Conservation (phyloP, 1,284 basidiomycete species). For the Leccinum pallidistipes region DNA sequence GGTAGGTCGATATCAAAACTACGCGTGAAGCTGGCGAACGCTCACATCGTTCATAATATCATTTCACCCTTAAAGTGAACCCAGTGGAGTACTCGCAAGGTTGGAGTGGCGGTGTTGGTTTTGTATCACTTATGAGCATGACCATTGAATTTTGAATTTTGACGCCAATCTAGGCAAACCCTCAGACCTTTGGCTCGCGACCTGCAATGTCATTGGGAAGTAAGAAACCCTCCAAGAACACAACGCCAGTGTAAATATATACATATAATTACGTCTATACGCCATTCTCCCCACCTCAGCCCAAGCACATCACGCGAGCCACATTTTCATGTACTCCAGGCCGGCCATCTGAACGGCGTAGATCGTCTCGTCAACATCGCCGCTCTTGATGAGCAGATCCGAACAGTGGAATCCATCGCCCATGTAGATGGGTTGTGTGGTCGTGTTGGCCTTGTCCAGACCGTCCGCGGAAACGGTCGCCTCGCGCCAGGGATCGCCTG, state of each 20-base stretch:
- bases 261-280: conserved; percentile 51
- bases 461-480: conserved; percentile 65
- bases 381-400: conserved; percentile 49
- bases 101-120: too few relatives aligned
- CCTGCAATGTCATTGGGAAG: too few relatives aligned
- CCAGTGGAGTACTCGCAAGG: too few relatives aligned
- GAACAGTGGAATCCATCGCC: conserved; percentile 69
- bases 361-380: conserved; percentile 51
- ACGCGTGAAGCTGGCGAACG: neutral
- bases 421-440: conserved; percentile 53
- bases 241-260: conserved; percentile 44
- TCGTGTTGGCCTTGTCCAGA: conserved; percentile 47
- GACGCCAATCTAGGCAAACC: too few relatives aligned
- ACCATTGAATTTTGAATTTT: too few relatives aligned
- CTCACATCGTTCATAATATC: neutral
- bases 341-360: conserved; percentile 50
- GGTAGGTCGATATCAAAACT: neutral
- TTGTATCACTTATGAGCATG: too few relatives aligned
- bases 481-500: conserved; percentile 75
- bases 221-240: neutral
- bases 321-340: conserved; percentile 46
- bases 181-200: too few relatives aligned
- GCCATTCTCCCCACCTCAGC: conserved; percentile 64
- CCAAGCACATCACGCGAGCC: conserved; percentile 46
- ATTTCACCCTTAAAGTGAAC: too few relatives aligned